Percentiles rank a stretch among this genome's conserved stretches.
Evolutionary conservation across 2,329 filamentous ascomycete species (phyloP).

Genomic region (Arthroderma sp.): DNA sequence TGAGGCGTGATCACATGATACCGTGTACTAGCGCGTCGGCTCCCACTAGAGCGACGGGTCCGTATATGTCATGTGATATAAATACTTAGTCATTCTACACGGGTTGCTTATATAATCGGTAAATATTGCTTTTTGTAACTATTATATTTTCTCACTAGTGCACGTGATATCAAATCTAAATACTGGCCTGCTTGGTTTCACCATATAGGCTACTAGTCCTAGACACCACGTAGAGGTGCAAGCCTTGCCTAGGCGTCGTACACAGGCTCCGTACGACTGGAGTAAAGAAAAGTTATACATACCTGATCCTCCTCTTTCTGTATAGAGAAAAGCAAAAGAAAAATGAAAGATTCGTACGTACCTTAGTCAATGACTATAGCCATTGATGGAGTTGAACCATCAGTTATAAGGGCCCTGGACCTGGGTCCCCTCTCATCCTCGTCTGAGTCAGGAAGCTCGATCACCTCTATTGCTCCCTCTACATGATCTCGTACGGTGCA

Average conservation of each 20-base stretch:
- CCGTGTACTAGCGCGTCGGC: too few species aligned
- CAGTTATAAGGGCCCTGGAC: not conserved
- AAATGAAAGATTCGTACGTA: too few species aligned
- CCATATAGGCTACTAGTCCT: constrained; percentile 5
- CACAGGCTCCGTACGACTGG: constrained; percentile 4
- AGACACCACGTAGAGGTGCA: constrained; percentile 5
- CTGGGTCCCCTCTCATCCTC: not conserved
- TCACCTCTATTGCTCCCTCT: constrained; percentile 1
- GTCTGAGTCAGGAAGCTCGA: constrained; percentile 2
- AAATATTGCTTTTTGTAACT: not conserved
- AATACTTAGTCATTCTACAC: not conserved
- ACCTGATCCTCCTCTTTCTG: not conserved
- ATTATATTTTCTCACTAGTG: too few species aligned
- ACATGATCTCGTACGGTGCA: constrained; percentile 2
- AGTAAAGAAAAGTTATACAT: constrained; percentile 3
- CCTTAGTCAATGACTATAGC: not conserved
- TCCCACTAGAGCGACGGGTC: too few species aligned
- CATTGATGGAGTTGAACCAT: not conserved
- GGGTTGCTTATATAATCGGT: not conserved
- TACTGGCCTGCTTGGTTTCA: constrained; percentile 5
- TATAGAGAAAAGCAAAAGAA: not conserved
- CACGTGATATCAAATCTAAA: too few species aligned
- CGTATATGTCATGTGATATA: not conserved
- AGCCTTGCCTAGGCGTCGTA: constrained; percentile 3
- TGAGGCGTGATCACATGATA: too few species aligned